Evolutionary conservation across 2,329 filamentous ascomycete species (phyloP), one percentile per base, ranked within the genome.

Genomic region (Fusarium bulbicola): DNA sequence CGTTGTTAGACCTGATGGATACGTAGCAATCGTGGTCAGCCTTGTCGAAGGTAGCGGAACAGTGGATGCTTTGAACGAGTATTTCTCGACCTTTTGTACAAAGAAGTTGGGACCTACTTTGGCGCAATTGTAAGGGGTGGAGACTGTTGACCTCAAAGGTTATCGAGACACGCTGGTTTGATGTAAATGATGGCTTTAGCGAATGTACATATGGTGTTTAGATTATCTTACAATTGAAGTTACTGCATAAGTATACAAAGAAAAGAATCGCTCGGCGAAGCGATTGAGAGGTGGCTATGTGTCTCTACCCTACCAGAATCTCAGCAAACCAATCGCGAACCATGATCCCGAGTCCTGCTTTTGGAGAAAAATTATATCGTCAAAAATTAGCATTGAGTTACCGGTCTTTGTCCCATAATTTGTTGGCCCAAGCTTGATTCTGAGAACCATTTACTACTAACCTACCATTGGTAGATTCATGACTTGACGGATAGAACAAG

Each of bases 1-100:
- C 4, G 92, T 97, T 15, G 93, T 97, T 13, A 85, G 95, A 49
- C 95, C 95, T 0, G 95, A 97, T 81, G 94, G 94, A 13, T 96
- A 97, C 80, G 92, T 97, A 34, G 93, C 92, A 28, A 88, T 93
- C 69, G 92, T 95, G 8, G 89, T 93, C 16, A 87, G 87, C 75
- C 84, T 98, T 28, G 91, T 89, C 4, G 92, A 95, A 81, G 95
- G 95, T 1, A 89, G 83, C 64, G 93, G 90, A 21, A 97, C 95
- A 0, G 90, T 93, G 2, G 93, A 97, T 77, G 93, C 91, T 21
- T 84, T 98, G 75, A 93, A 98, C 78, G 86, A 88, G 72, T 98
- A 97, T 80, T 98, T 97, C 82, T 86, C 87, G 10, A 82, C 90
- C 3, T 95, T 97, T 76, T 88, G 88, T 61, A 88, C 89, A 16